Base-by-base conservation (phyloP, 1,139 yeast genomes). In the Tardiomyces depauwii region DNA sequence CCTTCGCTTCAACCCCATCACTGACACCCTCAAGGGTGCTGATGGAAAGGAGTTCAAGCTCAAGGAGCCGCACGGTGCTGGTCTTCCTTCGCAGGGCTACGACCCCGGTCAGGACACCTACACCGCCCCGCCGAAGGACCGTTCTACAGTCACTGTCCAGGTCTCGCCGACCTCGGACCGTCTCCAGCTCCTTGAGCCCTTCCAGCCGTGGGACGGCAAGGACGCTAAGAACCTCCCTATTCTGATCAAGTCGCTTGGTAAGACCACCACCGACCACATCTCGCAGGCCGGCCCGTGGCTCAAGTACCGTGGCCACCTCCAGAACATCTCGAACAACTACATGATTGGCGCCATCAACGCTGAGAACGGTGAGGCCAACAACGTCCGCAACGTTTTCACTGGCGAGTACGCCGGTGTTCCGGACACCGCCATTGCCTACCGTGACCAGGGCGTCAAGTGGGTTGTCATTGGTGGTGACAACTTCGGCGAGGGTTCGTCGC, bases 221-320 rank as follows among this genome's bases (percentile, higher is more conserved):
- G 96, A 91, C 65, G 89, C 94, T 61, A 68, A 72, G 55, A 76
- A 77, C 66, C 74, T 89, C 77, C 96, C 96, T 70, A 88, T 91
- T 59, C 83, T 91, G 72, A 87, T 91, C 73, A 91, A 91, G 78
- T 86, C 96, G 59, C 76, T 82, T 58, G 97, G 97, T 75, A 91
- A 91, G 80, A 88, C 96, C 70, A 91, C 98, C 65, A 91, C 98
- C 61, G 98, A 91, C 75, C 97, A 91, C 76, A 91, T 91, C 65
- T 89, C 97, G 64, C 88, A 86, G 93, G 98, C 98, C 67, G 98
- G 98, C 74, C 97, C 97, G 68, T 91, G 98, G 98, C 86, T 91
- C 79, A 91, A 91, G 78, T 91, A 91, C 94, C 87, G 97, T 79
- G 98, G 98, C 76, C 98, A 91, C 77, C 79, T 91, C 75, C 93